Evolutionary conservation across 176 grass and related monocot genomes (phyloP).

Genomic region (Carex parvula): DNA sequence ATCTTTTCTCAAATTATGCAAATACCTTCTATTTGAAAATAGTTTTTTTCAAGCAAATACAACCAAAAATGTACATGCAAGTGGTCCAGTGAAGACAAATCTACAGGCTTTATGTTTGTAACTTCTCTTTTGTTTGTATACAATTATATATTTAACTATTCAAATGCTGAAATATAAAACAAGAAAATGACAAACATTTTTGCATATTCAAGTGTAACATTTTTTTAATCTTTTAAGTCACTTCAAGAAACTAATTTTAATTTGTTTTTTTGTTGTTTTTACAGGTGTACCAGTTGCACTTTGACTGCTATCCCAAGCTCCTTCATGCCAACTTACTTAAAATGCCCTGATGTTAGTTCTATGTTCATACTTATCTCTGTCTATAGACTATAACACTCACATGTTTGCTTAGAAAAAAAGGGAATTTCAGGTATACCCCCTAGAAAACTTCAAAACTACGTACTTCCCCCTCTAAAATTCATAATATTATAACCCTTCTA

Average conservation of each 20-base stretch:
- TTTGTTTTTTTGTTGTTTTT: background rate
- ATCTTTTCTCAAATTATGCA: background rate
- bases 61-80: constrained; percentile 17
- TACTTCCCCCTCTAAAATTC: no score
- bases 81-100: constrained; percentile 22
- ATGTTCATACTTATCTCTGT: background rate
- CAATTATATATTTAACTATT: background rate
- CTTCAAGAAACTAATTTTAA: background rate
- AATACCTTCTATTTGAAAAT: background rate
- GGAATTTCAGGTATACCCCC: no score
- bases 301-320: constrained; percentile 13
- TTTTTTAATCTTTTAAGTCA: background rate
- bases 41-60: background rate
- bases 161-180: background rate
- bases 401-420: background rate
- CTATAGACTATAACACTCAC: background rate
- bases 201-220: background rate
- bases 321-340: background rate
- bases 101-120: background rate
- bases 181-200: background rate
- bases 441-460: no score
- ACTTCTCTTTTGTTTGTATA: constrained; percentile 21
- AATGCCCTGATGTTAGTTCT: constrained; percentile 10
- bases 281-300: constrained; percentile 13
- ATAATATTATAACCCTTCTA: no score